A percentile compares a stretch with the other conserved stretches of the same genome.
phyloP scores from a whole-genome alignment of 2,329 filamentous ascomycete genomes.

The Aspergillus pseudoviridinutans region DNA sequence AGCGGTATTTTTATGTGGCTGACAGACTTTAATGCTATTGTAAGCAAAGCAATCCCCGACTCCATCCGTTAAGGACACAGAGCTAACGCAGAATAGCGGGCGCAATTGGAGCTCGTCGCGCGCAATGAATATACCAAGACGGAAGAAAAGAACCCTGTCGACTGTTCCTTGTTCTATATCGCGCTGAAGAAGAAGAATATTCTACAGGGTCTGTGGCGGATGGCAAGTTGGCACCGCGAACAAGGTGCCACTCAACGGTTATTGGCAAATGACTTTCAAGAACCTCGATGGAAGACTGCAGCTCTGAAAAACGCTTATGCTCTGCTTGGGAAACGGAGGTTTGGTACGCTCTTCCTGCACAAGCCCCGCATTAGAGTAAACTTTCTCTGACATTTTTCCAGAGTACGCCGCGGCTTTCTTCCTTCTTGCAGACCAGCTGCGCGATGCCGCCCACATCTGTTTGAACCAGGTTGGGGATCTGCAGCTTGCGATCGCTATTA shows the following conservation, averaged over 20 bases:
- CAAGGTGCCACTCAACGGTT: conserved; percentile 75
- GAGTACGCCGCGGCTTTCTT: conserved; percentile 97
- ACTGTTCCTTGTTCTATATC: conserved; percentile 88
- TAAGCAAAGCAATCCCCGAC: conserved; percentile 49
- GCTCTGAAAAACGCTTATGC: conserved; percentile 97
- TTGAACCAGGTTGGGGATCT: conserved; percentile 82
- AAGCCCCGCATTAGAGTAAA: neutral
- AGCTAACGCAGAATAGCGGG: conserved; percentile 46
- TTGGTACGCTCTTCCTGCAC: conserved; percentile 52
- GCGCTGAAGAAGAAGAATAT: conserved; percentile 88
- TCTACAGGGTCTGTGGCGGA: conserved; percentile 87
- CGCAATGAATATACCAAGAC: conserved; percentile 88
- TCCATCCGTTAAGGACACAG: neutral
- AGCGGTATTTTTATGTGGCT: conserved; percentile 96
- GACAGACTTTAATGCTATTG: conserved; percentile 69
- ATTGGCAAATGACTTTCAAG: conserved; percentile 84
- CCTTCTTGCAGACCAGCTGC: conserved; percentile 77
- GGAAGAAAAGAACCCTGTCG: conserved; percentile 82
- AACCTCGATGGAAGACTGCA: conserved; percentile 80
- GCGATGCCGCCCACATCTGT: conserved; percentile 82
- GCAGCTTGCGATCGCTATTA: conserved; percentile 83
- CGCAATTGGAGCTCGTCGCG: conserved; percentile 85
- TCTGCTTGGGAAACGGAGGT: conserved; percentile 81
- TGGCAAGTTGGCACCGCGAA: conserved; percentile 85
- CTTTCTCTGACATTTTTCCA: conserved; percentile 30